These are phyloP conservation scores for Claviceps citrina DNA, from an alignment of 2,329 filamentous ascomycete species.

Conservation along the genomic window DNA sequence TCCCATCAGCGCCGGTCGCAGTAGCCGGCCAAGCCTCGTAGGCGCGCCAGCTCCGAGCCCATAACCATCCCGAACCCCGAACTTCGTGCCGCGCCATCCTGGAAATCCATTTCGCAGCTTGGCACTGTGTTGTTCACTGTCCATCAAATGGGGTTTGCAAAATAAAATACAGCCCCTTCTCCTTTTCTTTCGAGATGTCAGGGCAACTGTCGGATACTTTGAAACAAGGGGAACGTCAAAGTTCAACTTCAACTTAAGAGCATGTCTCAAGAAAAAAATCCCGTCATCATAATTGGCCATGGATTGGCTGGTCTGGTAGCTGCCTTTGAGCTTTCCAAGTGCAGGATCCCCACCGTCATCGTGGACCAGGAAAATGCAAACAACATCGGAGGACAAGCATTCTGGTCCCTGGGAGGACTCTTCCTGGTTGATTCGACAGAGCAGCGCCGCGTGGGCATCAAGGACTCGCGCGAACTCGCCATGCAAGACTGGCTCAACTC, in stretches of 20 bases:
- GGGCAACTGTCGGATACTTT: neutral
- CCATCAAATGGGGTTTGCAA: too few relatives aligned
- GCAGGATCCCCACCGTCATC: constrained; percentile 32
- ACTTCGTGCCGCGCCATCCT: neutral
- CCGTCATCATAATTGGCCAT: constrained; percentile 40
- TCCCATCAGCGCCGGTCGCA: neutral
- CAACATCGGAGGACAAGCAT: constrained; percentile 46
- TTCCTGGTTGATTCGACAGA: constrained; percentile 43
- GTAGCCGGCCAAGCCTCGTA: neutral
- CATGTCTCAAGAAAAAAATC: constrained; percentile 11
- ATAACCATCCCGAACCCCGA: neutral
- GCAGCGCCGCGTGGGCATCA: constrained; percentile 43
- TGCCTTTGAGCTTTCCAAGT: constrained; percentile 38
- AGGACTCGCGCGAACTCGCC: constrained; percentile 40
- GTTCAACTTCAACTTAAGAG: constrained; percentile 15
- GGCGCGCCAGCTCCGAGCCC: neutral
- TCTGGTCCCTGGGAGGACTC: constrained; percentile 47
- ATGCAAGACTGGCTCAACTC: constrained; percentile 43
- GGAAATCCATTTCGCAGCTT: neutral
- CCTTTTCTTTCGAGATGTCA: neutral
- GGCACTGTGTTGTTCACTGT: too few relatives aligned
- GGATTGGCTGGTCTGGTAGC: constrained; percentile 45
- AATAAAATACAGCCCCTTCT: too few relatives aligned
- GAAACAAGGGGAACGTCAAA: neutral
- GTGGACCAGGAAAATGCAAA: constrained; percentile 43